phyloP scores from a whole-genome alignment of 257 asterid species.

The Vinca minor region DNA sequence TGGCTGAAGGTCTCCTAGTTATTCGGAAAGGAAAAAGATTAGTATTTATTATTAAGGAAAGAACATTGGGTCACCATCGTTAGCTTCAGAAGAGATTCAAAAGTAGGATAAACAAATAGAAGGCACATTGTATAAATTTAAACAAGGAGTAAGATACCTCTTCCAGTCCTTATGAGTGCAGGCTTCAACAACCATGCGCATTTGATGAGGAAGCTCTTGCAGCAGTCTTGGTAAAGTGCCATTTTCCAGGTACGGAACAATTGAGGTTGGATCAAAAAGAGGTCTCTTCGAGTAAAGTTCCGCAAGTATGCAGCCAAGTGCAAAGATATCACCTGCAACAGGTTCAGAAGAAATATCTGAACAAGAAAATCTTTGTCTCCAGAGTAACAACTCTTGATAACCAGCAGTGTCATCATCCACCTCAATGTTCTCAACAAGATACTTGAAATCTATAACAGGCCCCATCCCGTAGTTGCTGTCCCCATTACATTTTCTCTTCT shows the following conservation, averaged over 20 bases:
- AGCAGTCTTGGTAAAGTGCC: constrained; percentile 57
- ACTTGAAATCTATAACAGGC: constrained; percentile 38
- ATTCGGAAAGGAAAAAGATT: constrained; percentile 18
- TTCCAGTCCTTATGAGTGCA: constrained; percentile 80
- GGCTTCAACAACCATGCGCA: constrained; percentile 57
- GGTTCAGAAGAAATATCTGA: constrained; percentile 36
- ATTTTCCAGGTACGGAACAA: constrained; percentile 47
- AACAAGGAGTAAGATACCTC: constrained; percentile 37
- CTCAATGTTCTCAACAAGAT: constrained; percentile 57
- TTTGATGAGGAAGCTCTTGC: constrained; percentile 63
- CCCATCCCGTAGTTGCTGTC: constrained; percentile 19
- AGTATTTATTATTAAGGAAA: constrained; percentile 6
- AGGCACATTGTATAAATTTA: constrained; percentile 2
- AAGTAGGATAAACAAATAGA: background rate
- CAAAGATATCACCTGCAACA: constrained; percentile 73
- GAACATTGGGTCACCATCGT: background rate
- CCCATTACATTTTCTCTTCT: constrained; percentile 22
- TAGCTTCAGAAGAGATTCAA: background rate
- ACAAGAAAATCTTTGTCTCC: constrained; percentile 44
- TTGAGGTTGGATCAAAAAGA: constrained; percentile 58
- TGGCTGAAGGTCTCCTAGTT: constrained; percentile 89
- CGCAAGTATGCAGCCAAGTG: constrained; percentile 85
- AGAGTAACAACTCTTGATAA: constrained; percentile 75
- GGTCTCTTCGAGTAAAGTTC: constrained; percentile 79
- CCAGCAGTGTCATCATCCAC: constrained; percentile 59